Evolutionary conservation across 768 basidiomycete genomes (phyloP).

Genomic region (Leccinum boreale): DNA sequence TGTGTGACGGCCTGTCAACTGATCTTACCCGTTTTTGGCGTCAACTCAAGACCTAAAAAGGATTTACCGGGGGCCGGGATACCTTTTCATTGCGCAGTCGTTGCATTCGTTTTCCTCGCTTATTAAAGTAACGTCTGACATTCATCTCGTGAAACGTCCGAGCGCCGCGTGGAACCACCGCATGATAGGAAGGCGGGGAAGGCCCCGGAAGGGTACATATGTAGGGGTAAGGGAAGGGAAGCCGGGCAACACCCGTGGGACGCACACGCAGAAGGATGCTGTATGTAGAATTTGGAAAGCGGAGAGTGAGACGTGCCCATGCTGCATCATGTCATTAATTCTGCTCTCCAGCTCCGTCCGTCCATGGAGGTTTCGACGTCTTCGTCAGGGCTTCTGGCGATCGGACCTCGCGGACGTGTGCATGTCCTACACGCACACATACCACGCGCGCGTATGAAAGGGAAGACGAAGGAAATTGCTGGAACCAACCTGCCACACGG

Average conservation of each 20-base stretch:
- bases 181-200: not conserved
- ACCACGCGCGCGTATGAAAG: not conserved
- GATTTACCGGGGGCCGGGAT: slow-evolving; percentile 14
- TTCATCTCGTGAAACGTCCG: slow-evolving; percentile 22
- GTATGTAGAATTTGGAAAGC: not conserved
- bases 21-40: not conserved
- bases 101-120: not conserved
- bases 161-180: slow-evolving; percentile 15
- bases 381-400: slow-evolving; percentile 7
- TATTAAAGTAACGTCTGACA: not conserved
- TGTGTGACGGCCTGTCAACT: not conserved
- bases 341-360: not conserved
- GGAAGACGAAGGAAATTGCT: not conserved
- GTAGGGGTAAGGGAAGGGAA: not conserved
- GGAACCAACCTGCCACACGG: not conserved
- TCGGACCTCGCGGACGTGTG: slow-evolving; percentile 12
- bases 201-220: not conserved
- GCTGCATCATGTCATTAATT: not conserved
- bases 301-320: not conserved
- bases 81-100: not conserved
- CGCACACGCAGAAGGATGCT: not conserved
- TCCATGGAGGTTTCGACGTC: not conserved
- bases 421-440: not conserved
- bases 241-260: not conserved
- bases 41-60: slow-evolving; percentile 2